Evolutionary conservation across 2,329 filamentous ascomycete genomes (phyloP).

Genomic region (Pleomassaria siparia): DNA sequence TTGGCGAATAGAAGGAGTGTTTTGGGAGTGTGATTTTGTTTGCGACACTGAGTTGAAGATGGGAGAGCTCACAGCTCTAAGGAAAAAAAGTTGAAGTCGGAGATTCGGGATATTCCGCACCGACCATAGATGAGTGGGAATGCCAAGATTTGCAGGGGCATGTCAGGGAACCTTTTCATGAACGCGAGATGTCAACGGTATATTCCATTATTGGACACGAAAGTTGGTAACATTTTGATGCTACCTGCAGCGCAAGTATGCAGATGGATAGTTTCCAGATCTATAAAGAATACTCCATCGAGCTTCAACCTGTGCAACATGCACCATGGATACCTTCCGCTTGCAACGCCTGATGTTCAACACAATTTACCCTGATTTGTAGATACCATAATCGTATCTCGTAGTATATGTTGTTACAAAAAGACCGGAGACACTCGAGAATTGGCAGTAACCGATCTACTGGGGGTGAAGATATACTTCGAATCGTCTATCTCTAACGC

Average conservation of each 20-base stretch:
- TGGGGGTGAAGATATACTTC: background rate
- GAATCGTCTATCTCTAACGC: background rate
- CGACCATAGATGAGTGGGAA: no score
- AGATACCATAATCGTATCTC: conserved; percentile 1
- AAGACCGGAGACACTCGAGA: no score
- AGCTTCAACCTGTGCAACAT: background rate
- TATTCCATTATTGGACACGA: no score
- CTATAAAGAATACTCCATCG: background rate
- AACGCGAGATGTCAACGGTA: no score
- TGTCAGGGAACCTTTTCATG: background rate
- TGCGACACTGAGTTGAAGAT: background rate
- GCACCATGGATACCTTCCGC: background rate
- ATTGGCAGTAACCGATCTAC: no score
- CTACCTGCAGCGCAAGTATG: no score
- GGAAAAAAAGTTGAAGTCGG: conserved; percentile 33
- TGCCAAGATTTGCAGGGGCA: background rate
- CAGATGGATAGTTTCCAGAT: background rate
- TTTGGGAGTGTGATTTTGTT: background rate
- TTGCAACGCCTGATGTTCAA: background rate
- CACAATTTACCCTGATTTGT: background rate
- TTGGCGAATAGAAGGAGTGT: conserved; percentile 6
- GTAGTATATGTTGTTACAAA: background rate
- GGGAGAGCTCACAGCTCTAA: no score
- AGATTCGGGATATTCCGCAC: conserved; percentile 7
- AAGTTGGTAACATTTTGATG: no score